phyloP scores from a whole-genome alignment of 2,329 filamentous ascomycete species.

The Hypoxylon sp. region DNA sequence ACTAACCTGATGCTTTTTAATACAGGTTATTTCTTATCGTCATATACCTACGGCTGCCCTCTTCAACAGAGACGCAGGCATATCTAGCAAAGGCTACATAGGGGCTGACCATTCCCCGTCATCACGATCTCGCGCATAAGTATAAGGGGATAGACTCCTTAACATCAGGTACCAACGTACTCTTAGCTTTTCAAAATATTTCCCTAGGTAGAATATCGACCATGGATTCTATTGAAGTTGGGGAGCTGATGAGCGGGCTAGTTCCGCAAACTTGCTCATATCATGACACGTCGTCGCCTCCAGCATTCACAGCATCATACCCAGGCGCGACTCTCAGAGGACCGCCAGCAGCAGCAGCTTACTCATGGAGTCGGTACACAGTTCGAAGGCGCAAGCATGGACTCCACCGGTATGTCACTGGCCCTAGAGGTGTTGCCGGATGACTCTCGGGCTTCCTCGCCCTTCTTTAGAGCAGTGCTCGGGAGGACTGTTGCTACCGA shows the following conservation, averaged over 20 bases:
- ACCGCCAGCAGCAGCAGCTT: conserved; percentile 7
- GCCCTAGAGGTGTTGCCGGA: conserved; percentile 14
- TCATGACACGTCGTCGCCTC: conserved; percentile 8
- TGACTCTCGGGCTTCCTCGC: conserved; percentile 3
- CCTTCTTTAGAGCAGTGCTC: conserved; percentile 14
- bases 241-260: conserved; percentile 14
- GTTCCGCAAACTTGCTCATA: not conserved
- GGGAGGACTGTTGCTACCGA: conserved; percentile 20
- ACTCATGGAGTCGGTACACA: conserved; percentile 32
- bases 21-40: not conserved
- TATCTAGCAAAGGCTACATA: not conserved
- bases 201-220: conserved; percentile 11
- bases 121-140: not conserved
- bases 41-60: not conserved
- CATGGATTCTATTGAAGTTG: not conserved
- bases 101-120: not conserved
- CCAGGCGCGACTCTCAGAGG: not conserved
- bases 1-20: conserved; percentile 3
- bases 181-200: not conserved
- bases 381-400: conserved; percentile 7
- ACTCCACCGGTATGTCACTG: not conserved
- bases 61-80: not conserved
- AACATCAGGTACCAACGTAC: not conserved
- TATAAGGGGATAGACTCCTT: not conserved
- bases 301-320: not conserved